phyloP scores from a whole-genome alignment of 257 asterid genomes.

The Anisodus acutangulus region DNA sequence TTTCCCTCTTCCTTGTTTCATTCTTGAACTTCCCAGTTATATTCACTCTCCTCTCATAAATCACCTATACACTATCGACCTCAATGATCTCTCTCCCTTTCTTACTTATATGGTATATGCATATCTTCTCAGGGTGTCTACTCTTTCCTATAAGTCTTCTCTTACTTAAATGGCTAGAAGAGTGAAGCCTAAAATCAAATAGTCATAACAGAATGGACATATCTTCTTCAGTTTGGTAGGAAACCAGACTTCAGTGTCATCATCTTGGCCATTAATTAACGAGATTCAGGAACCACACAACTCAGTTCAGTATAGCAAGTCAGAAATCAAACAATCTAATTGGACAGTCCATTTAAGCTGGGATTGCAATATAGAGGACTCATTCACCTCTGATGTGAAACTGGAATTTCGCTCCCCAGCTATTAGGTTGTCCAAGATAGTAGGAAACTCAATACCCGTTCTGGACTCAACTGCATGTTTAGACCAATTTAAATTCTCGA shows the following conservation, averaged over 20 bases:
- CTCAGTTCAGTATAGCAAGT: background rate
- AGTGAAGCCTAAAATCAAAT: conserved; percentile 15
- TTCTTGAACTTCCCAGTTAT: background rate
- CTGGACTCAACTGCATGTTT: conserved; percentile 70
- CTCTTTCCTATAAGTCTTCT: background rate
- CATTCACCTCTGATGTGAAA: conserved; percentile 75
- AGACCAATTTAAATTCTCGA: conserved; percentile 62
- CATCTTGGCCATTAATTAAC: background rate
- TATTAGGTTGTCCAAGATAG: conserved; percentile 60
- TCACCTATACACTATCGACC: background rate
- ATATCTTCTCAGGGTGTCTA: background rate
- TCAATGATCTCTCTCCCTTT: background rate
- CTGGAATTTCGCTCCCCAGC: conserved; percentile 55
- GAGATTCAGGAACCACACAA: conserved; percentile 10
- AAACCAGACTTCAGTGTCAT: background rate
- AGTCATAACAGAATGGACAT: background rate
- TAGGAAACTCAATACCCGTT: conserved; percentile 95
- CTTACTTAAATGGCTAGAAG: background rate
- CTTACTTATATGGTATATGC: conserved; percentile 1
- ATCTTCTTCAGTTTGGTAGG: background rate
- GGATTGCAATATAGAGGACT: background rate
- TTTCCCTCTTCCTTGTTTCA: background rate
- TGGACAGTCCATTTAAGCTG: conserved; percentile 16
- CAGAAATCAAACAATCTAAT: conserved; percentile 16
- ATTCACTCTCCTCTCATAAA: conserved; percentile 7